Evolutionary conservation across 352 stramenopile species (phyloP), one percentile per base, ranked within the genome.

Genomic region (Phytophthora hibernalis): DNA sequence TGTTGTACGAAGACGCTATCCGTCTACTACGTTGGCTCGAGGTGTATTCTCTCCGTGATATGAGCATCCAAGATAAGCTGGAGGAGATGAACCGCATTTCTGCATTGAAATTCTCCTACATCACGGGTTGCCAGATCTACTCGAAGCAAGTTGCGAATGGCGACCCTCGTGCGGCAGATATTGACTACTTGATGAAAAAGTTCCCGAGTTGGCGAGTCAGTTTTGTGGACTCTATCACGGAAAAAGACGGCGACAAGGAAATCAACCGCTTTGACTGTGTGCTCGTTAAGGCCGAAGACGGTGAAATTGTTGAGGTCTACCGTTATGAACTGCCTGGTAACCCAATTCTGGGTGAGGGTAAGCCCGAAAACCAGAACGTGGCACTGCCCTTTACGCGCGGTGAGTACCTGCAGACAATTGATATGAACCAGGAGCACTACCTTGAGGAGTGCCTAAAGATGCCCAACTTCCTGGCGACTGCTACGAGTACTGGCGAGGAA

Each of bases 391-490:
- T 97, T 55, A 96, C 89, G 8, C 79, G 87, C 22, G 89, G 89
- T 22, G 89, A 97, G 61, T 96, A 92, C 59, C 44, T 97, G 24
- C 89, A 97, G 61, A 95, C 87, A 8, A 97, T 97, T 54, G 89
- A 97, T 76, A 96, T 96, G 89, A 97, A 97, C 67, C 89, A 97
- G 64, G 89, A 97, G 45, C 86, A 95, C 52, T 96, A 96, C 68
- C 87, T 95, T 30, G 89, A 97, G 66, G 87, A 96, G 56, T 87
- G 82, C 21, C 62, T 97, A 16, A 97, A 96, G 70, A 95, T 97
- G 74, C 86, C 87, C 0, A 95, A 95, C 57, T 95, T 96, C 53
- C 57, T 96, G 54, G 86, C 87, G 5, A 93, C 85, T 13, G 82
- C 82, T 18, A 82, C 75, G 5, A 64, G 65, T 11, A 80, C 67